These are phyloP conservation scores for Oropetium thomaeum DNA, from an alignment of 176 grass and related monocot species.

Conservation along the genomic window DNA sequence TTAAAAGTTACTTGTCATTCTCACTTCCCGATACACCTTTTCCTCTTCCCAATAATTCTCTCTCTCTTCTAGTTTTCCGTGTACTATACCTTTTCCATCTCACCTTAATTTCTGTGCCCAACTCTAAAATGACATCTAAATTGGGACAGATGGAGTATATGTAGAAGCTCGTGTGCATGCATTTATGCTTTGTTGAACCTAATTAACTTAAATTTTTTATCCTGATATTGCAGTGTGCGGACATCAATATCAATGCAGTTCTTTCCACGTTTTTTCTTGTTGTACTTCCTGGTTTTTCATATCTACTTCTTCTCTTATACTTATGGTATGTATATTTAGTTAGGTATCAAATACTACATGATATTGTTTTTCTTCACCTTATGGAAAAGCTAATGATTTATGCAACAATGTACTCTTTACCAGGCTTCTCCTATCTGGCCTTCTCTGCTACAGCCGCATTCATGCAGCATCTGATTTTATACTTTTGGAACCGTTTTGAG, in stretches of 20 bases:
- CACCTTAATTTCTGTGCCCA: too few species aligned
- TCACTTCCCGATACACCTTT: too few species aligned
- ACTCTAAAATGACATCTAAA: too few species aligned
- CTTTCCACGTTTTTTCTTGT: slow-evolving; percentile 97
- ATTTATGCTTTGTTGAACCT: slow-evolving; percentile 25
- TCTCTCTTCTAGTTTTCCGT: too few species aligned
- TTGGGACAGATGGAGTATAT: too few species aligned
- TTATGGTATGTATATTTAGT: slow-evolving; percentile 65
- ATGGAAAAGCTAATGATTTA: neutral
- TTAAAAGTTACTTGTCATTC: neutral
- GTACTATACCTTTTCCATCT: too few species aligned
- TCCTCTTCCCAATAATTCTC: too few species aligned
- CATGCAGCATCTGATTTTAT: slow-evolving; percentile 97
- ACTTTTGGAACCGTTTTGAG: slow-evolving; percentile 99
- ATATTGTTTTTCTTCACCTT: neutral
- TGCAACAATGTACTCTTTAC: slow-evolving; percentile 13
- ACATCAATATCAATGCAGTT: slow-evolving; percentile 99
- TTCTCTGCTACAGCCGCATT: slow-evolving; percentile 94
- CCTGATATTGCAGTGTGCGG: slow-evolving; percentile 69
- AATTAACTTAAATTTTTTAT: slow-evolving; percentile 9
- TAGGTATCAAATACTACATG: neutral
- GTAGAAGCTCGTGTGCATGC: neutral
- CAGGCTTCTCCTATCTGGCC: slow-evolving; percentile 95
- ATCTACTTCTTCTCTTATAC: slow-evolving; percentile 98
- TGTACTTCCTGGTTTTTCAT: slow-evolving; percentile 99